Percentiles rank a stretch among this genome's conserved stretches.
Evolutionary conservation across 169 alveolate species (phyloP).

Genomic region (Babesia sp.): DNA sequence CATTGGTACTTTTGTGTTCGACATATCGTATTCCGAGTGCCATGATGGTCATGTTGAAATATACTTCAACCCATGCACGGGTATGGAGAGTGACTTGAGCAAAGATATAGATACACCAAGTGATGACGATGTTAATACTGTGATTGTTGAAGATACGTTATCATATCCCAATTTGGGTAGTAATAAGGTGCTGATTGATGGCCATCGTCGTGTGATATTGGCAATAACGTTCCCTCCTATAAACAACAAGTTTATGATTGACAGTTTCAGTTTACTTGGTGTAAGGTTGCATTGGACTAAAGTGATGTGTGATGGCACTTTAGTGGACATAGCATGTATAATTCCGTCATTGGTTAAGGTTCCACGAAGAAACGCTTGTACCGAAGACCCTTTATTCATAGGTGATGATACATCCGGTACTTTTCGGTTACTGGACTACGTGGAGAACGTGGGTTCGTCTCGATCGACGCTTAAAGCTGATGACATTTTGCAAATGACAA

Average conservation of each 20-base stretch:
- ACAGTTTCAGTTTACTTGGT: constrained; percentile 18
- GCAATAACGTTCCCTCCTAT: constrained; percentile 35
- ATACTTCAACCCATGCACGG: not conserved
- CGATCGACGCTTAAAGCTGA: not conserved
- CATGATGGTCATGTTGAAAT: constrained; percentile 10
- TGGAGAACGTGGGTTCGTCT: not conserved
- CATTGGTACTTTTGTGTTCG: constrained; percentile 42
- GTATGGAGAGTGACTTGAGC: not conserved
- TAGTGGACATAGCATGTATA: constrained; percentile 4
- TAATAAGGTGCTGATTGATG: not conserved
- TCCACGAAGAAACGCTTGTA: not conserved
- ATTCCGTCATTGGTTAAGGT: constrained; percentile 7
- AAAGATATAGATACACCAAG: not conserved
- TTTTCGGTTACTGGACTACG: not conserved
- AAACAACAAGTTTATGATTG: constrained; percentile 35
- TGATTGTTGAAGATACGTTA: not conserved
- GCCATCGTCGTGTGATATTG: constrained; percentile 9
- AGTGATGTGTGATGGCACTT: not conserved
- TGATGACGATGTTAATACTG: not conserved
- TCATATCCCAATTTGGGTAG: not conserved
- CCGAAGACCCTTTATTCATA: not conserved
- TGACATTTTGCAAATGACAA: constrained; percentile 3
- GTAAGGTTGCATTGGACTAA: constrained; percentile 24
- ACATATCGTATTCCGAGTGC: constrained; percentile 4
- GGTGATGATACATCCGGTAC: not conserved